phyloP scores from a whole-genome alignment of 768 basidiomycete genomes.

The Suillus luteus region DNA sequence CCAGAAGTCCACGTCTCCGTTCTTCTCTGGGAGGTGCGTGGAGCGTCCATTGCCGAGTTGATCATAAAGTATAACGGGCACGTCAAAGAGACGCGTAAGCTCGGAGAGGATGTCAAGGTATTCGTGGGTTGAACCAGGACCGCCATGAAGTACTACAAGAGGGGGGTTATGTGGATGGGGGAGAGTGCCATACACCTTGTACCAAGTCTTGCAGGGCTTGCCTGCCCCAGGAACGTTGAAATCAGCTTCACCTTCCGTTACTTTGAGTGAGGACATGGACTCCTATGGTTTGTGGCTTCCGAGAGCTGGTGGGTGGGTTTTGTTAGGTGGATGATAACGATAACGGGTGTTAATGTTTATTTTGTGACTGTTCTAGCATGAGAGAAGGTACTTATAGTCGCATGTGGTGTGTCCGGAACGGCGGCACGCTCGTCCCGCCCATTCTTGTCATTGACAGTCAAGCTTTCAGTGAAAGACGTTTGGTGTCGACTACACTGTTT shows the following conservation, averaged over 20 bases:
- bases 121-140: constrained; percentile 49
- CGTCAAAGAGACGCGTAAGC: constrained; percentile 36
- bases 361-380: not conserved
- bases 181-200: constrained; percentile 50
- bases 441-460: not conserved
- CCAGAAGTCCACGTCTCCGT: constrained; percentile 45
- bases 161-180: constrained; percentile 36
- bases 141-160: constrained; percentile 55
- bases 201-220: constrained; percentile 48
- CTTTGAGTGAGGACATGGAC: constrained; percentile 30
- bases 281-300: not conserved
- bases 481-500: not conserved
- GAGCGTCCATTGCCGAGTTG: constrained; percentile 58
- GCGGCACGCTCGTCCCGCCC: not conserved
- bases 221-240: constrained; percentile 31
- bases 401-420: not conserved
- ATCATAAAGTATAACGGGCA: constrained; percentile 57
- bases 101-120: constrained; percentile 44
- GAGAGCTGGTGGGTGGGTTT: not conserved
- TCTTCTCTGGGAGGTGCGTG: constrained; percentile 54
- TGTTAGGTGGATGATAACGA: not conserved
- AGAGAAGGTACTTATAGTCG: not conserved
- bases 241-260: constrained; percentile 34
- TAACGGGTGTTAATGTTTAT: not conserved
- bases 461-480: not conserved